Conservation (phyloP, 2,329 filamentous ascomycete species). For the Pseudovirgaria hyperparasitica region DNA sequence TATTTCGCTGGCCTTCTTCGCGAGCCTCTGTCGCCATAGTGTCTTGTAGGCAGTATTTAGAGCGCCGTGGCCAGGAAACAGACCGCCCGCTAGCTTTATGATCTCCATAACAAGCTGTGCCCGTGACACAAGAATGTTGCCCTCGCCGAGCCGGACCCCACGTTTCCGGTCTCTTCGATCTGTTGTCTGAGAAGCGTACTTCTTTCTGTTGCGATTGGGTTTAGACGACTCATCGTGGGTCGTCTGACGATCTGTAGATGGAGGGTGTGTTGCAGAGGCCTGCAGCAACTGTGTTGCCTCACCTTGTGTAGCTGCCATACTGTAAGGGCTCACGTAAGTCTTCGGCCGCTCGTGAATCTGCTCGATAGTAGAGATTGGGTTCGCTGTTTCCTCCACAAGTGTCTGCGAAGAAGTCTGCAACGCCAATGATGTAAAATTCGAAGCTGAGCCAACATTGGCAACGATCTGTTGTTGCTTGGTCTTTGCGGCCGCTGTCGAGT, state of each 20-base stretch:
- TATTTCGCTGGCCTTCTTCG: slow-evolving; percentile 21
- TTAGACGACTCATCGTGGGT: too few species aligned
- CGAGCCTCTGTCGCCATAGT: slow-evolving; percentile 36
- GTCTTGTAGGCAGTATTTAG: slow-evolving; percentile 42
- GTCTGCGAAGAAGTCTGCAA: slow-evolving; percentile 1
- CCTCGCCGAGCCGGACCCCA: slow-evolving; percentile 21
- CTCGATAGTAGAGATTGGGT: too few species aligned
- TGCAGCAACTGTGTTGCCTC: too few species aligned
- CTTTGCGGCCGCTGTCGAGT: too few species aligned
- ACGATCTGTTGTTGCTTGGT: too few species aligned
- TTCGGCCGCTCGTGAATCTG: too few species aligned
- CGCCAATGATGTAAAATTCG: background rate
- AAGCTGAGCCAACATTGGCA: background rate
- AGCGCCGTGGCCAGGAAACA: slow-evolving; percentile 42
- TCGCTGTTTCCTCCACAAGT: background rate
- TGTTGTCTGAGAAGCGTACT: slow-evolving; percentile 1
- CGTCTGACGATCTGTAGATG: too few species aligned
- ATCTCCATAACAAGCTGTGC: slow-evolving; percentile 41
- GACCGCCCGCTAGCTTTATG: slow-evolving; percentile 39
- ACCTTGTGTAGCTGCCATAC: background rate
- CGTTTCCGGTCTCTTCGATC: slow-evolving; percentile 5
- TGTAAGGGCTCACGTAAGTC: slow-evolving; percentile 1
- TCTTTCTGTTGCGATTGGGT: background rate
- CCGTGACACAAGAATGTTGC: slow-evolving; percentile 32
- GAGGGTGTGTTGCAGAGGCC: too few species aligned